Base-by-base conservation (phyloP, 176 grass and related monocot genomes). In the Carex scoparia region DNA sequence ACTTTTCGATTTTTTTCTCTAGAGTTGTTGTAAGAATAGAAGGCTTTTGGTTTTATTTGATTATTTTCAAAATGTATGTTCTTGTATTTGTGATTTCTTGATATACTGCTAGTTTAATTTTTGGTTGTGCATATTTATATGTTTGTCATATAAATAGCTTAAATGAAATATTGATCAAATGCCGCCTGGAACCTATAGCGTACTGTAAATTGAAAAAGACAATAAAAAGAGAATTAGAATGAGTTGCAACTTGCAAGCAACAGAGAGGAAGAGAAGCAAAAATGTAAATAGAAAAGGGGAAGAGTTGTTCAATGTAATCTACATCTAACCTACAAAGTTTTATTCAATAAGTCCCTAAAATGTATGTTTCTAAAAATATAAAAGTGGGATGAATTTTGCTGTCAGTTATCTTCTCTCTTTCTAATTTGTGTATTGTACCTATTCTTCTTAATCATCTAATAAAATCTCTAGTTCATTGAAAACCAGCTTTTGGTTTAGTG, bases 1-100 rank as follows among this genome's bases (percentile, higher is more conserved):
- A 65, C 63, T 65, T 30, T 32, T 42, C 1, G 1, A 16, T 69
- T 42, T 42, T 38, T 69, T 69, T 16, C 16, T 69, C 15, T 70
- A 40, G 32, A 70, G 33, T 70, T 70, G 67, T 70, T 70, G 67
- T 70, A 70, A 70, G 15, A 42, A 70, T 70, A 42, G n/a, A 10
- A 9, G 32, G 32, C 67, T 40, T 70, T 70, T 70, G 61, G n/a
- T 27, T 70, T 38, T 16, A 42, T 70, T 70, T 70, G 15, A 70
- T 70, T 70, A 40, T 70, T 70, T 70, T 70, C 14, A 70, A 9
- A 38, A n/a, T 69, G 33, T 69, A 16, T 42, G 35, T 70, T 44
- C 18, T 14, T 69, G 12, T 8, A 69, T 69, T 37, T 70, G 67
- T 42, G 16, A 15, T 13, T 70, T 70, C 11, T 40, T 42, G 35